A percentile compares a stretch with the other conserved stretches of the same genome.
Conservation (phyloP, 129 eudicot species). For the Artemisia argyi region DNA sequence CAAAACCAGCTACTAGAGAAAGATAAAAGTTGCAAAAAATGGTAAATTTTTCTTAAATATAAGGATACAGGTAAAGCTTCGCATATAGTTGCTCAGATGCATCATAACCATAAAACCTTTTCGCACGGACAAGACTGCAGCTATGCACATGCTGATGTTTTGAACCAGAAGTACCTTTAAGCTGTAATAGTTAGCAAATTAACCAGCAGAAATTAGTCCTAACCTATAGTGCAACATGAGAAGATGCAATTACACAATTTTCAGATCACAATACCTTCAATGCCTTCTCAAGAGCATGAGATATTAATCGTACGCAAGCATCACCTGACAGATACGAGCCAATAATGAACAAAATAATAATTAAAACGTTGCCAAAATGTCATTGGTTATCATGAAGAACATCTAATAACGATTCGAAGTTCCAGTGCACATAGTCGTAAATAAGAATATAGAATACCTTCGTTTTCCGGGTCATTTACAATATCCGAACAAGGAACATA, state of each 20-base stretch:
- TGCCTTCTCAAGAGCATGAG: conserved; percentile 82
- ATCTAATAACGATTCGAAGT: neutral
- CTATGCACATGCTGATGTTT: conserved; percentile 98
- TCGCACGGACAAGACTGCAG: conserved; percentile 84
- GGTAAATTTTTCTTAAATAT: neutral
- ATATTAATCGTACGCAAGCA: conserved; percentile 44
- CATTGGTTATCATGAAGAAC: conserved; percentile 20
- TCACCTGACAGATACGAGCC: conserved; percentile 41
- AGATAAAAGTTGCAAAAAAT: neutral
- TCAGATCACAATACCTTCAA: conserved; percentile 59
- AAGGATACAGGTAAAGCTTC: conserved; percentile 93
- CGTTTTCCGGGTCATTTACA: conserved; percentile 49
- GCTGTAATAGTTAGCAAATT: conserved; percentile 44
- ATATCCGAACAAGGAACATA: conserved; percentile 81
- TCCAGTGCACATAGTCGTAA: neutral
- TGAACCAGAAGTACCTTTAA: conserved; percentile 81
- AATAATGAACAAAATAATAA: conserved; percentile 8
- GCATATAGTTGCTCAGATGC: conserved; percentile 79
- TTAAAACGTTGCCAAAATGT: neutral
- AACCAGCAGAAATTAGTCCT: neutral
- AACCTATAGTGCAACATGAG: conserved; percentile 7
- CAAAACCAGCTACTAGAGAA: neutral
- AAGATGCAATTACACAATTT: conserved; percentile 15
- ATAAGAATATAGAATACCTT: conserved; percentile 41
- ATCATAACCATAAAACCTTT: conserved; percentile 87